Evolutionary conservation across 768 basidiomycete genomes (phyloP).

Genomic region (Mycena metata): DNA sequence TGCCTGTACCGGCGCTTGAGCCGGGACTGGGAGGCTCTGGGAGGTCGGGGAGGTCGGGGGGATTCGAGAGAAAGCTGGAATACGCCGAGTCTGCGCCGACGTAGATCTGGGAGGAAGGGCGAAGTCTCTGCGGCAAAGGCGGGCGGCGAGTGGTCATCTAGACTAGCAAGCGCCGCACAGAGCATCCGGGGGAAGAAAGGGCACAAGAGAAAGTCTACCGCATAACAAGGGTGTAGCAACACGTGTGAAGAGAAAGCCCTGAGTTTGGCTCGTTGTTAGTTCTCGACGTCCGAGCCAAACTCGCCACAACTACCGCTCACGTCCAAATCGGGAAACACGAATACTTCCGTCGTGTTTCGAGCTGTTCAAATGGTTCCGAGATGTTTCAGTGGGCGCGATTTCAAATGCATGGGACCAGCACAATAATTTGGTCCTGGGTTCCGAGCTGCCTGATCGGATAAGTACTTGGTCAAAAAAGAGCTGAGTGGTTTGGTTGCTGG

Average conservation of each 20-base stretch:
- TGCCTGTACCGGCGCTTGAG: conserved; percentile 57
- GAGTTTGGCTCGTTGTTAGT: too few relatives aligned
- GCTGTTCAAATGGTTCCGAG: too few relatives aligned
- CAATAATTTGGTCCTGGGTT: too few relatives aligned
- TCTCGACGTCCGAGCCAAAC: conserved; percentile 19
- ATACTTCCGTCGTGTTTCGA: too few relatives aligned
- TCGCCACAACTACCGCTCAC: conserved; percentile 27
- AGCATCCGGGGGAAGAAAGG: conserved; percentile 31
- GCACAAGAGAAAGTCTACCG: conserved; percentile 19
- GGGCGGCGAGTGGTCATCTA: conserved; percentile 66
- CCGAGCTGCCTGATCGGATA: too few relatives aligned
- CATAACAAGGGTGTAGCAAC: conserved; percentile 34
- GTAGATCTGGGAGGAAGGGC: conserved; percentile 75
- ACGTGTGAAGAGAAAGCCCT: conserved; percentile 16
- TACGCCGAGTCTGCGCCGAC: conserved; percentile 56
- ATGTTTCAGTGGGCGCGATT: too few relatives aligned
- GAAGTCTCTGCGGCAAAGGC: conserved; percentile 56
- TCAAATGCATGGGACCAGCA: too few relatives aligned
- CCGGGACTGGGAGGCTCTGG: conserved; percentile 80
- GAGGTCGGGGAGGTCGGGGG: conserved; percentile 71
- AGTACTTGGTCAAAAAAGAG: too few relatives aligned
- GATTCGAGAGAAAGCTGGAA: conserved; percentile 50
- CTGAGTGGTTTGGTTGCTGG: too few relatives aligned
- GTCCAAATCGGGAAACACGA: conserved; percentile 18
- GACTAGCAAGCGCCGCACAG: conserved; percentile 30